Evolutionary conservation across 2,329 filamentous ascomycete species (phyloP).

Genomic region (Cadophora sp.): DNA sequence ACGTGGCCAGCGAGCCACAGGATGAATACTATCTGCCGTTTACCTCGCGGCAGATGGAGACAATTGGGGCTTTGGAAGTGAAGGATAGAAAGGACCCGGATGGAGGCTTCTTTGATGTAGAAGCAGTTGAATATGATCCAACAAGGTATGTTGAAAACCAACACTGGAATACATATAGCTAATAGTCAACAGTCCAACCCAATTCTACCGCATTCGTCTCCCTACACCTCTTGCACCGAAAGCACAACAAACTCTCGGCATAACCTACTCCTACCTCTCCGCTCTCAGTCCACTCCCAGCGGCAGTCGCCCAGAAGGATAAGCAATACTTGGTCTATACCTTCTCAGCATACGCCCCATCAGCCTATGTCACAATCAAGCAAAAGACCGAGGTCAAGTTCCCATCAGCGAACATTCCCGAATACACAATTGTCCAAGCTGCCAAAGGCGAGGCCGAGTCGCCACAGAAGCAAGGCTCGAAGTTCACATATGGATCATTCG

Average conservation of each 20-base stretch:
- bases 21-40: constrained; percentile 93
- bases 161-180: constrained; percentile 29
- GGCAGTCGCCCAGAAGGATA: constrained; percentile 80
- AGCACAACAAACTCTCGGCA: constrained; percentile 83
- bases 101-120: constrained; percentile 71
- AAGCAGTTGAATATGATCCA: constrained; percentile 69
- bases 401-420: constrained; percentile 80
- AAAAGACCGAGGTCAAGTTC: constrained; percentile 97
- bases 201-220: constrained; percentile 87
- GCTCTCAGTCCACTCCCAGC: constrained; percentile 83
- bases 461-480: constrained; percentile 85
- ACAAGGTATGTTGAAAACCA: constrained; percentile 55
- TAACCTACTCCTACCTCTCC: constrained; percentile 82
- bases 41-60: constrained; percentile 74
- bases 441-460: constrained; percentile 61
- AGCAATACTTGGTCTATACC: constrained; percentile 84
- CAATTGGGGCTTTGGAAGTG: constrained; percentile 86
- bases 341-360: constrained; percentile 88
- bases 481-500: constrained; percentile 90
- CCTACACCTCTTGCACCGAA: constrained; percentile 77
- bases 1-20: constrained; percentile 79
- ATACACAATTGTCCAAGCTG: constrained; percentile 76
- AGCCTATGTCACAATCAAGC: constrained; percentile 84
- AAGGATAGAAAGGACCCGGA: constrained; percentile 85
- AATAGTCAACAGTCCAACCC: constrained; percentile 61